phyloP scores from a whole-genome alignment of 2,329 filamentous ascomycete species.

The Stagonosporopsis chrysanthemi region DNA sequence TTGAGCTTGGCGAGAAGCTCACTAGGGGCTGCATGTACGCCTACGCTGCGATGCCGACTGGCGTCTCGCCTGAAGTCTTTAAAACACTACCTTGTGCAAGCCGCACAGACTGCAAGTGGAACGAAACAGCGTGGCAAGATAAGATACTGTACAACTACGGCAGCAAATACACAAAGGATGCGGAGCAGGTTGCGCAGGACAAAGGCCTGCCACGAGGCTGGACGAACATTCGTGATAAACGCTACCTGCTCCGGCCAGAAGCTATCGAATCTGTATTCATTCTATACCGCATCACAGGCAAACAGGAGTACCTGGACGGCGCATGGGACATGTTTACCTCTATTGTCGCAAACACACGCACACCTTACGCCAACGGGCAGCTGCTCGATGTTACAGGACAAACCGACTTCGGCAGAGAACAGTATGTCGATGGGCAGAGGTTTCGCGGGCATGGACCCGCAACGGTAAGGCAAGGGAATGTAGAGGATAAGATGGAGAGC shows the following conservation, averaged over 20 bases:
- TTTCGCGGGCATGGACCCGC: constrained; percentile 6
- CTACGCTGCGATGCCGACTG: constrained; percentile 62
- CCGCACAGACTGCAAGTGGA: constrained; percentile 58
- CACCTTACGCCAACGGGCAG: constrained; percentile 54
- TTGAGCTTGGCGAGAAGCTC: constrained; percentile 64
- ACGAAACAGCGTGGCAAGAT: constrained; percentile 60
- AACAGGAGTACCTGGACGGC: constrained; percentile 52
- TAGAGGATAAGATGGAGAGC: constrained; percentile 51
- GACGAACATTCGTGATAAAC: constrained; percentile 49
- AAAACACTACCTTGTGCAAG: constrained; percentile 58
- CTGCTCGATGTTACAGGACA: constrained; percentile 52
- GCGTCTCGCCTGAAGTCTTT: constrained; percentile 68
- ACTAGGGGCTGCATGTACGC: constrained; percentile 69
- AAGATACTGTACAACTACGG: constrained; percentile 39
- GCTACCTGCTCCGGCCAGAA: constrained; percentile 61
- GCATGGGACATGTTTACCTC: constrained; percentile 60
- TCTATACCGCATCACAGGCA: constrained; percentile 66
- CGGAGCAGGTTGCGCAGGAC: constrained; percentile 25
- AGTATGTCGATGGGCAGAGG: constrained; percentile 4
- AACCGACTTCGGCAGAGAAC: constrained; percentile 13
- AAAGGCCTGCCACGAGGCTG: constrained; percentile 51
- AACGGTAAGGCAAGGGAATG: constrained; percentile 21
- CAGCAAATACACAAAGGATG: constrained; percentile 22
- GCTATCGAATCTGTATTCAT: constrained; percentile 68
- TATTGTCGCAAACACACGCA: constrained; percentile 51